A percentile compares a stretch with the other conserved stretches of the same genome.
Conservation (phyloP, 2,329 filamentous ascomycete genomes). For the Colletotrichum costaricense region DNA sequence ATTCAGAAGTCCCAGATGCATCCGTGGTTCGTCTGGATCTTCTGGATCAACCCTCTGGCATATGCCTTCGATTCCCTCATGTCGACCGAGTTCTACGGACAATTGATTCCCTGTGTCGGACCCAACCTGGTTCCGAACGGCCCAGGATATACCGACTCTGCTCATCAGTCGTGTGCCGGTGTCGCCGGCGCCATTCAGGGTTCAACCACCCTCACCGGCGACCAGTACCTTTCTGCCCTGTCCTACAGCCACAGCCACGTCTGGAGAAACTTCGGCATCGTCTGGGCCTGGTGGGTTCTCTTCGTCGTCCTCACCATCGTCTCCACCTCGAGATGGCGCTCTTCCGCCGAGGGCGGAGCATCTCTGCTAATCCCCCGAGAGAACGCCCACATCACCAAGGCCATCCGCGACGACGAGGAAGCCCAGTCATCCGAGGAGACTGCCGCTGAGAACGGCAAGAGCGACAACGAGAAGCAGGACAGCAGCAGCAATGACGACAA, state of each 20-base stretch:
- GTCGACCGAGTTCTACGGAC: conserved; percentile 75
- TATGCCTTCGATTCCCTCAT: conserved; percentile 78
- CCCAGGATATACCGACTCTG: conserved; percentile 55
- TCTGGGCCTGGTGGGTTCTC: conserved; percentile 72
- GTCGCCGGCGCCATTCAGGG: conserved; percentile 66
- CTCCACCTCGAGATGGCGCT: conserved; percentile 67
- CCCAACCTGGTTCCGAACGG: conserved; percentile 63
- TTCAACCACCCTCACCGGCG: conserved; percentile 61
- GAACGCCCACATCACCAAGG: conserved; percentile 52
- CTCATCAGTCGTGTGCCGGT: conserved; percentile 66
- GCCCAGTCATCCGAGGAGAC: conserved; percentile 42
- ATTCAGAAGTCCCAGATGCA: conserved; percentile 72
- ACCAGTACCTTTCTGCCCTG: conserved; percentile 67
- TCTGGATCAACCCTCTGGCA: conserved; percentile 73
- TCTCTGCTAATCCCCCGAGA: conserved; percentile 73
- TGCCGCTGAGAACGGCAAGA: conserved; percentile 48
- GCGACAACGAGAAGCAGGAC: conserved; percentile 30
- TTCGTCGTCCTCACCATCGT: conserved; percentile 69
- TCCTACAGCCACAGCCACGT: conserved; percentile 63
- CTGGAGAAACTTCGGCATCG: conserved; percentile 71
- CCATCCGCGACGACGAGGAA: conserved; percentile 60
- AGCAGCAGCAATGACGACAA: conserved; percentile 45
- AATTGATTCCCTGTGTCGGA: conserved; percentile 63
- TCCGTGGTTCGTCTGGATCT: conserved; percentile 72
- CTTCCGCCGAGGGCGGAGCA: conserved; percentile 61